These are phyloP conservation scores for Luffa acutangula DNA, from an alignment of 306 rosid genomes.

Conservation along the genomic window DNA sequence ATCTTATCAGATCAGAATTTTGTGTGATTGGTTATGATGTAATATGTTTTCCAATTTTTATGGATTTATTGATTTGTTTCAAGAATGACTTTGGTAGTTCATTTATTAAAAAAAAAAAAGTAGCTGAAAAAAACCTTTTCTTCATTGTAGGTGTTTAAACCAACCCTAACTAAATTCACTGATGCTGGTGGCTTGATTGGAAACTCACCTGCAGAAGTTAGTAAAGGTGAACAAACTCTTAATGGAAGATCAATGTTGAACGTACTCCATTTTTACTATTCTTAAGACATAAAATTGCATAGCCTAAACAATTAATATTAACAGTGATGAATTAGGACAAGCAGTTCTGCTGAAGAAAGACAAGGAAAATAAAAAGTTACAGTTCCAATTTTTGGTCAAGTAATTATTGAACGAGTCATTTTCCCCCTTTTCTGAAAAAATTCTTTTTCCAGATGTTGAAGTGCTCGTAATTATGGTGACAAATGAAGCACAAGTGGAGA, in stretches of 20 bases:
- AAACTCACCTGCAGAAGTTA: slow-evolving; percentile 78
- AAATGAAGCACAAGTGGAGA: slow-evolving; percentile 81
- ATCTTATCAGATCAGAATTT: slow-evolving; percentile 61
- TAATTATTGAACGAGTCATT: background rate
- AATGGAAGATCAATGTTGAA: background rate
- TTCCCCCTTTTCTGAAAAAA: background rate
- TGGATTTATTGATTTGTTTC: slow-evolving; percentile 4
- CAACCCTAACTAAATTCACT: slow-evolving; percentile 56
- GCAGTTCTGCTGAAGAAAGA: background rate
- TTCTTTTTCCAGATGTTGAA: slow-evolving; percentile 55
- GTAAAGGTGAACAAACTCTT: slow-evolving; percentile 42
- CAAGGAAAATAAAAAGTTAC: background rate
- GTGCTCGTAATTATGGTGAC: slow-evolving; percentile 86
- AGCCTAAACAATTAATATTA: background rate
- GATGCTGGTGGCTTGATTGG: slow-evolving; percentile 75
- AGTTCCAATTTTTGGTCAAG: background rate
- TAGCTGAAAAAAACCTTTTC: background rate
- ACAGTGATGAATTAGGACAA: background rate
- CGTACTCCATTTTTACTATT: background rate
- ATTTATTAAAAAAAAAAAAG: background rate
- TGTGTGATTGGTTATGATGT: slow-evolving; percentile 77
- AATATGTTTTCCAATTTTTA: slow-evolving; percentile 29
- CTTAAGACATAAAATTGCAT: background rate
- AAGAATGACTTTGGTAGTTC: background rate
- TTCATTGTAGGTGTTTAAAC: slow-evolving; percentile 59